Base-by-base conservation (phyloP, 768 basidiomycete genomes). In the Daedalea quercina region DNA sequence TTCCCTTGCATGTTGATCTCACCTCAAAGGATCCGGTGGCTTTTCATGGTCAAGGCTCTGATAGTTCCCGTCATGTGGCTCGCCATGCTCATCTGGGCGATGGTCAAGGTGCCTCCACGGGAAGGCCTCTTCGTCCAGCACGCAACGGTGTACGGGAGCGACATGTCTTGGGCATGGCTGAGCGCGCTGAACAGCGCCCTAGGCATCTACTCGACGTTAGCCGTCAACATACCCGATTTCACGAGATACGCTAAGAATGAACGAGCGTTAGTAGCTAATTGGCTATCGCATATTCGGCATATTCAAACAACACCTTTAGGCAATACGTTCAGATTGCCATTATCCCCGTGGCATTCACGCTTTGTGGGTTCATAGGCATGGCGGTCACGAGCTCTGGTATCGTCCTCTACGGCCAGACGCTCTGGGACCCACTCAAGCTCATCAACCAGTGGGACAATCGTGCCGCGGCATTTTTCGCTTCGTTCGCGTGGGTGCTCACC, bases 221-320 rank as follows among this genome's bases (percentile, higher is more conserved):
- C 84, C 0, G 83, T 88, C 57, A 91, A 91, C 61, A 90, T 91
- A 53, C 85, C 90, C 1, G 92, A 94, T 67, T 91, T 94, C 62
- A 90, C 90, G 22, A 73, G 48, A 50, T 50, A 50, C 37, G 48
- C 48, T 2, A 50, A 50, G 24, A 34, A 35, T 42, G 33, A 44
- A 44, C 43, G 23, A 44, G 31, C 45, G 56, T 60, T 35, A 53
- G 59, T 55, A 0, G 4, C 11, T 34, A 22, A 34, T 25, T 28
- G 40, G 34, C 35, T 3, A 42, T 1, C 2, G 19, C 35, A 48
- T 15, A 24, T 24, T 8, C 22, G 25, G 11, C 9, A 44, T 44
- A 9, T 44, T 17, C 4, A 42, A 4, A n/a, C 31, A 20, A 9
- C 19, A 26, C 47, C 41, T 43, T 3, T 56, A 85, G 85, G 1